Percentiles rank a stretch among this genome's conserved stretches.
These are phyloP conservation scores for Fusarium decemcellulare DNA, from an alignment of 2,329 filamentous ascomycete species.

Conservation along the genomic window DNA sequence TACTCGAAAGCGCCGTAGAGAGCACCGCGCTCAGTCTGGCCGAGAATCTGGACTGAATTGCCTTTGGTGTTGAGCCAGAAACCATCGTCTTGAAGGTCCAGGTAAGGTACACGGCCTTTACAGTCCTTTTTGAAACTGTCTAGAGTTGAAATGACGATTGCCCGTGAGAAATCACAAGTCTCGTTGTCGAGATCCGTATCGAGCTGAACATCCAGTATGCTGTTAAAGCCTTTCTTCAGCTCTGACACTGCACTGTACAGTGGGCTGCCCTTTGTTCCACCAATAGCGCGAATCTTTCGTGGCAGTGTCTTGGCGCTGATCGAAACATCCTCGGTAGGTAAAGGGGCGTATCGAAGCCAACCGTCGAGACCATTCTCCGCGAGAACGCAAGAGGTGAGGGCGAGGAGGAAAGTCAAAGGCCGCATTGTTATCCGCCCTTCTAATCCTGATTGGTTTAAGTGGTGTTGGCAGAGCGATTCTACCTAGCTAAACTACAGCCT, in stretches of 20 bases:
- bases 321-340: slow-evolving; percentile 50
- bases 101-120: neutral
- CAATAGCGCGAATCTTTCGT: slow-evolving; percentile 65
- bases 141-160: slow-evolving; percentile 29
- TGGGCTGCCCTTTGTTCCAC: slow-evolving; percentile 67
- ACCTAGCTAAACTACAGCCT: too few species aligned
- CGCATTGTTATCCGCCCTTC: slow-evolving; percentile 15
- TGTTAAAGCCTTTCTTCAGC: slow-evolving; percentile 68
- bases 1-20: slow-evolving; percentile 80
- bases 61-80: slow-evolving; percentile 70
- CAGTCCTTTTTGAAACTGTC: slow-evolving; percentile 27
- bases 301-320: slow-evolving; percentile 59
- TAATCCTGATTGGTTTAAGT: too few species aligned
- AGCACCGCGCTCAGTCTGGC: slow-evolving; percentile 76
- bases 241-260: slow-evolving; percentile 72
- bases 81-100: slow-evolving; percentile 67
- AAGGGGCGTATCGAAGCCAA: slow-evolving; percentile 75
- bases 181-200: slow-evolving; percentile 46
- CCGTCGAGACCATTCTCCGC: slow-evolving; percentile 74
- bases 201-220: slow-evolving; percentile 68
- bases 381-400: slow-evolving; percentile 53
- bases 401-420: slow-evolving; percentile 27
- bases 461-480: too few species aligned
- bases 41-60: slow-evolving; percentile 69
- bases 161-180: slow-evolving; percentile 19